Conservation (phyloP, 176 grass and related monocot genomes). For the Tillandsia leiboldiana region DNA sequence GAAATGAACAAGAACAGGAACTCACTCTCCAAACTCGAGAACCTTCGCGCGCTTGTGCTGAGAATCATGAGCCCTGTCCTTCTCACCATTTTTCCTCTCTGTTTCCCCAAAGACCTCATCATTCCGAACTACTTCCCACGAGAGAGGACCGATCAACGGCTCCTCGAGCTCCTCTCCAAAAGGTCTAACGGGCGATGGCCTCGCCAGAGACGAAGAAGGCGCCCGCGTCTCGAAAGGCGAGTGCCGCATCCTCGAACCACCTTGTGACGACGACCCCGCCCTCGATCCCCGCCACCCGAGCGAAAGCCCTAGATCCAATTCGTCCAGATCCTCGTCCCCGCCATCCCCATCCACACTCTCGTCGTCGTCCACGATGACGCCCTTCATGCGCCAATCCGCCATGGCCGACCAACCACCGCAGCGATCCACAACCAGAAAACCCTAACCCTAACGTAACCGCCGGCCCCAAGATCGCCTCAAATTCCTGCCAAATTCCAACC, state of each 20-base stretch:
- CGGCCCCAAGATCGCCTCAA: not conserved
- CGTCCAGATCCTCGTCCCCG: constrained; percentile 18
- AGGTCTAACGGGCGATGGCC: not conserved
- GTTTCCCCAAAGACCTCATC: constrained; percentile 15
- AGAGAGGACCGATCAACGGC: not conserved
- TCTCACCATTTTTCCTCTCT: constrained; percentile 8
- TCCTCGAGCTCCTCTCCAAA: not conserved
- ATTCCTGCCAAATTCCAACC: not conserved
- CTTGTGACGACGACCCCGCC: not conserved
- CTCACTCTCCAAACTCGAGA: constrained; percentile 54
- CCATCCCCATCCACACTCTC: constrained; percentile 26
- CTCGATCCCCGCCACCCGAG: constrained; percentile 39
- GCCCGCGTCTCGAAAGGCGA: not conserved
- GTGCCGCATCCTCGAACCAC: not conserved
- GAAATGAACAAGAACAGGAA: constrained; percentile 24
- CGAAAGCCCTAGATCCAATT: constrained; percentile 33
- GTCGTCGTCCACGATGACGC: constrained; percentile 29
- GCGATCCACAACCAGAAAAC: not conserved
- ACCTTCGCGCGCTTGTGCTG: constrained; percentile 85
- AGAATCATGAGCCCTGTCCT: constrained; percentile 34
- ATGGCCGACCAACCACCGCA: constrained; percentile 15
- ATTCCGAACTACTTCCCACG: constrained; percentile 1
- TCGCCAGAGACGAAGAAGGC: constrained; percentile 20
- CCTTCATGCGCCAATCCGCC: constrained; percentile 68
- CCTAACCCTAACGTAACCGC: not conserved